These are phyloP conservation scores for Papiliotrema fonsecae DNA, from an alignment of 1,284 basidiomycete species.

Conservation along the genomic window DNA sequence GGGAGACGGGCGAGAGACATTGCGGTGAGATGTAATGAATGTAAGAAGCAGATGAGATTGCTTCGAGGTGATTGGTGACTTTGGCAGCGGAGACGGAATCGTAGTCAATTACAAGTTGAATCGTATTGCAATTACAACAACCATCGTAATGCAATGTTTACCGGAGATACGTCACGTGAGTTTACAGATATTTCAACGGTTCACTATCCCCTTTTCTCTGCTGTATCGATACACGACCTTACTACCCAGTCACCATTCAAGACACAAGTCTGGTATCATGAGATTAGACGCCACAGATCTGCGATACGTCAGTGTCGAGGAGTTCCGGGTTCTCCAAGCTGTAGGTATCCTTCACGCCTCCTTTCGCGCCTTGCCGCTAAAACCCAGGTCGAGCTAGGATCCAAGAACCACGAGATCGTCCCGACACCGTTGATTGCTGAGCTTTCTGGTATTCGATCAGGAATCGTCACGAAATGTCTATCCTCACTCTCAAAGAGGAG, in stretches of 20 bases:
- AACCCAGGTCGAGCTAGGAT: constrained; percentile 86
- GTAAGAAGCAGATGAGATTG: background rate
- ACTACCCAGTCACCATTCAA: background rate
- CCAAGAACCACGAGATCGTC: constrained; percentile 95
- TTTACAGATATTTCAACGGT: constrained; percentile 2
- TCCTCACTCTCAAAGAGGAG: constrained; percentile 87
- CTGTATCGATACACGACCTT: background rate
- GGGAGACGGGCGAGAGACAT: constrained; percentile 3
- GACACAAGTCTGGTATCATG: constrained; percentile 64
- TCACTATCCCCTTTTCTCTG: background rate
- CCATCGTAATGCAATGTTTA: background rate
- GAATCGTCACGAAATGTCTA: constrained; percentile 89
- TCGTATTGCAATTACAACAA: background rate
- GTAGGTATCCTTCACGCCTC: constrained; percentile 52
- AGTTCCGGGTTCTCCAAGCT: constrained; percentile 90
- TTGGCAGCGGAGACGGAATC: background rate
- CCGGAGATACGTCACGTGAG: constrained; percentile 2
- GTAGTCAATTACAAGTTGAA: background rate
- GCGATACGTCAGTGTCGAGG: constrained; percentile 84
- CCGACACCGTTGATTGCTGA: constrained; percentile 83
- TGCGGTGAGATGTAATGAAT: background rate
- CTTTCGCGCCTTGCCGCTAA: background rate
- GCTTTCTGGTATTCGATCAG: constrained; percentile 82
- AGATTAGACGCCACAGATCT: constrained; percentile 93
- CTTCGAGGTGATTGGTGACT: background rate